Percentiles rank a stretch among this genome's conserved stretches.
phyloP scores from a whole-genome alignment of 208 protist species.

The Trypanosoma conorhini region DNA sequence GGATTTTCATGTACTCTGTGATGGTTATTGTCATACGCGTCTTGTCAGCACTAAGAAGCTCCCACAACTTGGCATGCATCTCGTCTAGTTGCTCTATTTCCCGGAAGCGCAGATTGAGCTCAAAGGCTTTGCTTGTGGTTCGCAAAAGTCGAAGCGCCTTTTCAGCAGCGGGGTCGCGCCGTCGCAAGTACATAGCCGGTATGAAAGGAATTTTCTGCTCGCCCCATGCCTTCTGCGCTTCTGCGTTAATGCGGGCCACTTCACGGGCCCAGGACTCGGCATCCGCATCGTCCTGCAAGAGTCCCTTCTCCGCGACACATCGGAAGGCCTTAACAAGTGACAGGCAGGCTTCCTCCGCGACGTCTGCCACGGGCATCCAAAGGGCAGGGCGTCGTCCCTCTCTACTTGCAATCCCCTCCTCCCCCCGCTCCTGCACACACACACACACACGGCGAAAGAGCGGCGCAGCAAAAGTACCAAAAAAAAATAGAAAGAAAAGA shows the following conservation, averaged over 20 bases:
- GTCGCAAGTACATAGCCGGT: slow-evolving; percentile 63
- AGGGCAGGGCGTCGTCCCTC: background rate
- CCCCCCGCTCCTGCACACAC: background rate
- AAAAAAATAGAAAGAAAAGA: background rate
- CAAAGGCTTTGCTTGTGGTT: slow-evolving; percentile 72
- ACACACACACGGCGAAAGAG: background rate
- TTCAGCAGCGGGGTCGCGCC: slow-evolving; percentile 49
- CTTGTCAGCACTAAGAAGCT: slow-evolving; percentile 52
- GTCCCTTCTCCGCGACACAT: slow-evolving; percentile 14
- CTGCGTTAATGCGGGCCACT: slow-evolving; percentile 49
- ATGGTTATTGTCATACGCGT: slow-evolving; percentile 49
- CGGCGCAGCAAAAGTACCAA: background rate
- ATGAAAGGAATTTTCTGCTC: slow-evolving; percentile 32
- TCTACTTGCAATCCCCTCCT: background rate
- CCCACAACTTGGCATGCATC: slow-evolving; percentile 73
- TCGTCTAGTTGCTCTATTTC: slow-evolving; percentile 81
- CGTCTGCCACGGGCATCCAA: background rate
- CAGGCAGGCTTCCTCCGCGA: background rate
- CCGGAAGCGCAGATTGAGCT: slow-evolving; percentile 75
- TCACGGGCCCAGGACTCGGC: slow-evolving; percentile 29
- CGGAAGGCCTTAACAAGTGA: slow-evolving; percentile 27
- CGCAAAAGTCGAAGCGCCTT: slow-evolving; percentile 48
- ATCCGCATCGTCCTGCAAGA: slow-evolving; percentile 18
- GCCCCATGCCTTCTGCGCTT: slow-evolving; percentile 31
- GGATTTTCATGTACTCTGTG: slow-evolving; percentile 58